Base-by-base conservation (phyloP, 768 basidiomycete species). In the Kwoniella europaea region DNA sequence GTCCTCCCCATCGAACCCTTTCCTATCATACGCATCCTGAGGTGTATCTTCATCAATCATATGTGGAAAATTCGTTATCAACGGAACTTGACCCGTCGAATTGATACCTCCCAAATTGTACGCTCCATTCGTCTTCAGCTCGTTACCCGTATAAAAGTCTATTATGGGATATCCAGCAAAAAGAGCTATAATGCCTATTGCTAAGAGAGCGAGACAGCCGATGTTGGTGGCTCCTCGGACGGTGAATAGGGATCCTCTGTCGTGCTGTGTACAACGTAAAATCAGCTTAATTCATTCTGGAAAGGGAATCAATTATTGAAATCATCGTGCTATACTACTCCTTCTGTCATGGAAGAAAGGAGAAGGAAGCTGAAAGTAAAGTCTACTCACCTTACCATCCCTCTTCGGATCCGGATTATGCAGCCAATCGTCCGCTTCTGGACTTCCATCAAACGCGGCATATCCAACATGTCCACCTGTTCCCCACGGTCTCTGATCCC, bases 81-180 rank as follows among this genome's bases (percentile, higher is more conserved):
- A 82, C 0, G 95, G 93, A 42, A 98, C 90, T 84, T 98, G 95
- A 2, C 96, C 96, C 0, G 91, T 87, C 16, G 85, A 88, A 77
- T 98, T 98, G 75, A 92, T 90, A 3, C 91, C 91, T 20, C 94
- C 95, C n/a, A 95, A 86, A 81, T 95, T 95, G 84, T 89, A 94
- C 10, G 91, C 91, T 77, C 84, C 85, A 27, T 76, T 68, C 18
- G 74, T 82, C 10, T 41, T 71, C 0, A 69, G 67, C 2, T 29
- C 10, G 15, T 83, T 78, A 3, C 67, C 55, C 3, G 73, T 73
- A 78, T 87, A 88, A 73, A 88, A 88, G 62, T 87, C 85, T 69
- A 93, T 88, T 79, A 97, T 89, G 13, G 96, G 96, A 78, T 92
- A 97, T 42, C 91, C 94, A 20, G 90, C 91, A 76, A 97, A 98